Evolutionary conservation across 495 filamentous ascomycete species (phyloP).

Genomic region (Neurospora tetraspora): DNA sequence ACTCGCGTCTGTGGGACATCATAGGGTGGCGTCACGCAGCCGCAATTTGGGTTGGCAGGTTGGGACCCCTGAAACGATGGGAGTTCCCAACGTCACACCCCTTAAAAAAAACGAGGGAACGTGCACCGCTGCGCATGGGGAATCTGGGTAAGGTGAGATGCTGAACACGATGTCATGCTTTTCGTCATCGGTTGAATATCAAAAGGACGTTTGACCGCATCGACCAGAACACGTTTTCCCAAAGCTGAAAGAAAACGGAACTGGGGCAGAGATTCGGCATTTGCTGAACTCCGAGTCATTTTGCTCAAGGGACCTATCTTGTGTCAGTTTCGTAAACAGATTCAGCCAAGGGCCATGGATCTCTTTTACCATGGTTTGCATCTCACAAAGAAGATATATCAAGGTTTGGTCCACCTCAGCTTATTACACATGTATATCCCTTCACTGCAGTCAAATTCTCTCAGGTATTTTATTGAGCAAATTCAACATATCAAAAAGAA

Average conservation of each 20-base stretch:
- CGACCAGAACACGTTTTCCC: not conserved
- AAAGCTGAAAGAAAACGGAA: not conserved
- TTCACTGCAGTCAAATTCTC: not conserved
- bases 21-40: not conserved
- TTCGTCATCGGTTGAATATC: not conserved
- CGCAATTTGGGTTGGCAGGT: not conserved
- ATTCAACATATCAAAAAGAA: not conserved
- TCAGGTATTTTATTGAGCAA: not conserved
- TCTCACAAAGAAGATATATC: not conserved
- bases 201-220: not conserved
- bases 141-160: not conserved
- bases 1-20: not conserved
- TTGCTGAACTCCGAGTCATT: not conserved
- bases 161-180: not conserved
- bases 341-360: not conserved
- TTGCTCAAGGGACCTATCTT: not conserved
- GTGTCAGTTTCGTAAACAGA: not conserved
- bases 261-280: not conserved
- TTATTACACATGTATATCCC: not conserved
- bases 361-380: not conserved
- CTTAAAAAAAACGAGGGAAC: not conserved
- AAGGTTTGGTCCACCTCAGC: not conserved
- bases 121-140: not conserved
- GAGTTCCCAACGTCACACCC: not conserved
- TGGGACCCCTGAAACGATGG: not conserved